A percentile compares a stretch with the other conserved stretches of the same genome.
Evolutionary conservation across 352 stramenopile genomes (phyloP).

Genomic region (Pythium periplocum): DNA sequence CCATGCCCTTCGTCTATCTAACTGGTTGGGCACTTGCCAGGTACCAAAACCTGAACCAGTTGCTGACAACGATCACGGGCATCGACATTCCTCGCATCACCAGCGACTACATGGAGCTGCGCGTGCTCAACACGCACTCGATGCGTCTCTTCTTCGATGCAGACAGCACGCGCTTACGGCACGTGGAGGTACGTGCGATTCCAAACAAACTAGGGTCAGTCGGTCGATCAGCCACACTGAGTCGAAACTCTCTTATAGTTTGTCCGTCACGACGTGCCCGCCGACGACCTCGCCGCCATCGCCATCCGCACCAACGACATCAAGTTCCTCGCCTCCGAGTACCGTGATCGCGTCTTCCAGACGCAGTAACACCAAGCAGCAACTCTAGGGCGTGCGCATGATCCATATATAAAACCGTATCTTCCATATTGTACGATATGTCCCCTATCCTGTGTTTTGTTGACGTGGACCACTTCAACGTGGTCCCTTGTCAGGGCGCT

Average conservation of each 20-base stretch:
- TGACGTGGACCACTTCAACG: too few species aligned
- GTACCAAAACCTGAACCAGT: constrained; percentile 58
- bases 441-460: too few species aligned
- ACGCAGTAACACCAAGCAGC: not conserved
- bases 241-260: constrained; percentile 11
- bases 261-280: constrained; percentile 19
- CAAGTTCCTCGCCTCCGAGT: constrained; percentile 52
- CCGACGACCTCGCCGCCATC: constrained; percentile 43
- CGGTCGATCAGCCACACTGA: too few species aligned
- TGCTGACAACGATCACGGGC: constrained; percentile 45
- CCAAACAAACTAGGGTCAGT: too few species aligned
- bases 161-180: constrained; percentile 43
- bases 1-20: not conserved
- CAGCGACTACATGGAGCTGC: constrained; percentile 58
- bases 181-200: constrained; percentile 41
- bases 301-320: constrained; percentile 58
- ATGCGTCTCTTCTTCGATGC: constrained; percentile 56
- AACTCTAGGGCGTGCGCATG: too few species aligned
- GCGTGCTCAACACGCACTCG: constrained; percentile 41
- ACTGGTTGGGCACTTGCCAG: constrained; percentile 11
- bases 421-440: too few species aligned
- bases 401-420: too few species aligned
- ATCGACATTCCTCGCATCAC: constrained; percentile 52
- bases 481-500: too few species aligned
- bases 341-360: constrained; percentile 37